Conservation (phyloP, 2,329 filamentous ascomycete species). For the Fusarium sublunatum region DNA sequence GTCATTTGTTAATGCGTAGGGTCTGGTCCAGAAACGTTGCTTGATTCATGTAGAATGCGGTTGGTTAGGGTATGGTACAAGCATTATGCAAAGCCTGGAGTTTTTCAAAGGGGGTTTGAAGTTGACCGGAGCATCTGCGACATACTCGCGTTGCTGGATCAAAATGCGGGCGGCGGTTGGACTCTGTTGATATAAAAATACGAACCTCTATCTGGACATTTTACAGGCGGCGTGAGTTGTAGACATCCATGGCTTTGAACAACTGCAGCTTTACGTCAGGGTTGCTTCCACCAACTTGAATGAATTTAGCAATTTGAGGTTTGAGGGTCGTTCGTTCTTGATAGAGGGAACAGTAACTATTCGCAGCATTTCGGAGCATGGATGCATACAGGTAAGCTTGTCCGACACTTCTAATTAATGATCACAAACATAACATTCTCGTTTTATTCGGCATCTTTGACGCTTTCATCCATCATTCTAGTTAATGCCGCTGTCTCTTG, state of each 20-base stretch:
- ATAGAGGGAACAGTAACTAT: too few species aligned
- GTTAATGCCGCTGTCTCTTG: too few species aligned
- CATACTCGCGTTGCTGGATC: slow-evolving; percentile 34
- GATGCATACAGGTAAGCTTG: too few species aligned
- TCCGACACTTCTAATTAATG: too few species aligned
- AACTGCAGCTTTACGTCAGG: too few species aligned
- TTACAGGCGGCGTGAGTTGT: background rate
- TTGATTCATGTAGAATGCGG: slow-evolving; percentile 43
- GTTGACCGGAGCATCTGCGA: slow-evolving; percentile 39
- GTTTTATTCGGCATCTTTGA: too few species aligned
- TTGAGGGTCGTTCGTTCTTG: too few species aligned
- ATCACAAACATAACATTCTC: too few species aligned
- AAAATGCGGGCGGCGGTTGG: slow-evolving; percentile 36
- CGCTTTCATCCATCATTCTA: too few species aligned
- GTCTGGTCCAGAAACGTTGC: slow-evolving; percentile 16
- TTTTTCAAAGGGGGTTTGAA: slow-evolving; percentile 38
- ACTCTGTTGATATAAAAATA: slow-evolving; percentile 34
- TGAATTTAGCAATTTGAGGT: too few species aligned
- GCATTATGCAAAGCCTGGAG: slow-evolving; percentile 46
- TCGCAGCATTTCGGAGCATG: too few species aligned
- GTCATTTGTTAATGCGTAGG: slow-evolving; percentile 27
- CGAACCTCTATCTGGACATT: slow-evolving; percentile 26
- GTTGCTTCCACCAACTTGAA: too few species aligned
- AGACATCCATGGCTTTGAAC: background rate
- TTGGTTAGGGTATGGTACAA: slow-evolving; percentile 41